Percentiles rank a stretch among this genome's conserved stretches.
phyloP scores from a whole-genome alignment of 306 rosid genomes.

The Trifolium repens region DNA sequence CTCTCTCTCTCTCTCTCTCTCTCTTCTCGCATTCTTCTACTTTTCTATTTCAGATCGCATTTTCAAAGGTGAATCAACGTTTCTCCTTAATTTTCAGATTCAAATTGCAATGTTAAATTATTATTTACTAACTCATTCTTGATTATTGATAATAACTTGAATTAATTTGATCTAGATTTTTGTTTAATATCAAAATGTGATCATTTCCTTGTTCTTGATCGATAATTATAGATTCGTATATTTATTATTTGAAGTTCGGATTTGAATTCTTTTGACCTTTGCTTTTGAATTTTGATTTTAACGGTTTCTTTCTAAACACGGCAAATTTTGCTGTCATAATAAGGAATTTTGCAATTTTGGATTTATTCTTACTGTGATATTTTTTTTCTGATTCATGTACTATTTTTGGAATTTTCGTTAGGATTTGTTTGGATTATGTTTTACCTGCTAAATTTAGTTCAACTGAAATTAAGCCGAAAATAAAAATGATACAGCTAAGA shows the following conservation, averaged over 20 bases:
- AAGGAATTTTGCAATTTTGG: conserved; percentile 9
- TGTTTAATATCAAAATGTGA: conserved; percentile 19
- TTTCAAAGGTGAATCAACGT: conserved; percentile 37
- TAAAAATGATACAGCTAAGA: not conserved
- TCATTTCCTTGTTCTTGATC: not conserved
- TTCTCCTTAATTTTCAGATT: conserved; percentile 1
- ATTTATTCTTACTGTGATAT: conserved; percentile 10
- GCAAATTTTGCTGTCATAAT: conserved; percentile 31
- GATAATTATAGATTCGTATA: not conserved
- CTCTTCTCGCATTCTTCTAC: not conserved
- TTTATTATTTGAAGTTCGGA: conserved; percentile 1
- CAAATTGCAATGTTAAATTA: too few species aligned
- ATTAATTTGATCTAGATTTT: conserved; percentile 3
- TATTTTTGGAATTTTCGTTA: conserved; percentile 40
- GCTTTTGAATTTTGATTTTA: not conserved
- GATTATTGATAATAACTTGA: not conserved
- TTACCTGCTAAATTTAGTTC: conserved; percentile 42
- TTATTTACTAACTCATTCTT: not conserved
- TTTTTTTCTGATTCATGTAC: conserved; percentile 27
- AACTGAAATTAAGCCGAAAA: conserved; percentile 11
- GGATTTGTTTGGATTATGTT: conserved; percentile 44
- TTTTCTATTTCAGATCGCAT: conserved; percentile 28
- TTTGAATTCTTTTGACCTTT: not conserved
- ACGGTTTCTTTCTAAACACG: conserved; percentile 40
- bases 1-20: conserved; percentile 5